A percentile compares a stretch with the other conserved stretches of the same genome.
Evolutionary conservation across 2,329 filamentous ascomycete genomes (phyloP).

Genomic region (Alternaria sp.): DNA sequence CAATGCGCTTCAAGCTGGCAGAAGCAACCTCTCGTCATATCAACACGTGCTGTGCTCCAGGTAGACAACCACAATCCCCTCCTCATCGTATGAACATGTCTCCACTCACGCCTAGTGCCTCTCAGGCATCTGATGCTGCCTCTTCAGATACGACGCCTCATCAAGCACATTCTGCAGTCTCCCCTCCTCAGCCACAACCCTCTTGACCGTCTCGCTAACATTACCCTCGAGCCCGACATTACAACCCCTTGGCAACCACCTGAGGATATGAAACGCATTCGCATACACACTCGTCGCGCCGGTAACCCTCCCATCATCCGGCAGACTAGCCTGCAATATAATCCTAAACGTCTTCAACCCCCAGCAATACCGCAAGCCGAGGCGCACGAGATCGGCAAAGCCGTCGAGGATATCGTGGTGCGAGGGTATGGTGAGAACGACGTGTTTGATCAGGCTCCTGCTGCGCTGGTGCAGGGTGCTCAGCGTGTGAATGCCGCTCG

Average conservation of each 20-base stretch:
- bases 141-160: conserved; percentile 48
- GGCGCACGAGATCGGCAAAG: conserved; percentile 57
- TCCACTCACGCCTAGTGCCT: conserved; percentile 21
- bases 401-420: conserved; percentile 58
- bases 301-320: conserved; percentile 35
- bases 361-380: conserved; percentile 57
- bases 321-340: conserved; percentile 45
- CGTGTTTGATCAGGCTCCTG: conserved; percentile 54
- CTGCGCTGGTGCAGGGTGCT: conserved; percentile 53
- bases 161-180: conserved; percentile 52
- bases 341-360: conserved; percentile 54
- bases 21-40: neutral
- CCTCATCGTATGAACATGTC: neutral
- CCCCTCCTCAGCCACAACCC: conserved; percentile 54
- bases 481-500: conserved; percentile 50
- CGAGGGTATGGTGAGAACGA: conserved; percentile 55
- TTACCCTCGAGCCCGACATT: conserved; percentile 52
- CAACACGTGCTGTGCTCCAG: neutral
- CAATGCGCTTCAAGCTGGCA: neutral
- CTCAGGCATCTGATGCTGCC: conserved; percentile 52
- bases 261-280: conserved; percentile 57
- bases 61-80: too few relatives aligned
- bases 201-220: conserved; percentile 50
- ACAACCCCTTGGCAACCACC: conserved; percentile 56
- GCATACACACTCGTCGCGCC: conserved; percentile 56